A percentile compares a stretch with the other conserved stretches of the same genome.
Evolutionary conservation across 2,329 filamentous ascomycete species (phyloP).

Genomic region (Leptosphaerulina australis): DNA sequence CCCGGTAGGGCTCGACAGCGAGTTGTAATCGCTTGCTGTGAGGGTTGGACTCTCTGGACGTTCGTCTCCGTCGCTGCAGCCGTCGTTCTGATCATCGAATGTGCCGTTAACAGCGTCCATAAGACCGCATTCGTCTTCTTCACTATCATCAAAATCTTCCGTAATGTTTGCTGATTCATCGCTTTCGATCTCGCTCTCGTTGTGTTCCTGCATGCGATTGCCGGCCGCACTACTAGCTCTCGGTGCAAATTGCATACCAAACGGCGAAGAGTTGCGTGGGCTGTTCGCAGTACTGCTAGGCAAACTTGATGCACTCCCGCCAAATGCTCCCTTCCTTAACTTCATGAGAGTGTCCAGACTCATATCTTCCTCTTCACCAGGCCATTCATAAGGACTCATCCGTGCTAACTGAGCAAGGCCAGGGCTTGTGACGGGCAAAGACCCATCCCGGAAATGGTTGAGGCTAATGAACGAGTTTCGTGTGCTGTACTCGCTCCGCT

Average conservation of each 20-base stretch:
- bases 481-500: conserved; percentile 93
- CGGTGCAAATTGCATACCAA: conserved; percentile 46
- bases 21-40: conserved; percentile 39
- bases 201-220: conserved; percentile 37
- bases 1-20: conserved; percentile 31
- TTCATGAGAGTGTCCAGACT: conserved; percentile 74
- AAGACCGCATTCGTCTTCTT: conserved; percentile 30
- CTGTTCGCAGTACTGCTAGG: conserved; percentile 58
- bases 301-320: conserved; percentile 75
- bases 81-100: conserved; percentile 29
- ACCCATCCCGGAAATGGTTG: conserved; percentile 58
- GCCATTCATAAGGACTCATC: conserved; percentile 61
- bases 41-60: conserved; percentile 41
- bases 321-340: conserved; percentile 77
- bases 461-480: conserved; percentile 87
- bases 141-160: conserved; percentile 27
- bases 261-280: conserved; percentile 46
- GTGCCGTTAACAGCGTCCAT: conserved; percentile 39
- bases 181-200: conserved; percentile 32
- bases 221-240: conserved; percentile 38
- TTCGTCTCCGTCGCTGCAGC: conserved; percentile 23
- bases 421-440: conserved; percentile 61
- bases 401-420: conserved; percentile 76
- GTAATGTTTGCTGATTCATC: conserved; percentile 31
- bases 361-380: conserved; percentile 68